Percentiles rank a stretch among this genome's conserved stretches.
These are phyloP conservation scores for Ilyonectria sp. DNA, from an alignment of 2,329 filamentous ascomycete genomes.

Conservation along the genomic window DNA sequence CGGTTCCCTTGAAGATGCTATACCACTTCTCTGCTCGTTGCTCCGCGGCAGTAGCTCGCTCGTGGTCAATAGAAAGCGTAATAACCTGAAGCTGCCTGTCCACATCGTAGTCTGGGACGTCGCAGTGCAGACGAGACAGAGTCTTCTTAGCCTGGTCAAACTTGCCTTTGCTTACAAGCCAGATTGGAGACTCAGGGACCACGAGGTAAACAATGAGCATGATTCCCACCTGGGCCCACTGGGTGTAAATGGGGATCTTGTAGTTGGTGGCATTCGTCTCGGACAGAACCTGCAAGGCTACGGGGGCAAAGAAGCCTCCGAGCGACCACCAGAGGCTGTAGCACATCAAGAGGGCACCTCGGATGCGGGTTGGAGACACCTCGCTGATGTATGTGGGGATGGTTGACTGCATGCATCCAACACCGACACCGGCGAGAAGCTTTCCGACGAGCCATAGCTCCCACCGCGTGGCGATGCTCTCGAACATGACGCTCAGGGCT, in stretches of 20 bases:
- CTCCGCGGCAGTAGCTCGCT: constrained; percentile 41
- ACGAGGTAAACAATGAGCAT: constrained; percentile 56
- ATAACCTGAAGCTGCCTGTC: constrained; percentile 48
- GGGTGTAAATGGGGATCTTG: constrained; percentile 58
- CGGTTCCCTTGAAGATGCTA: constrained; percentile 1
- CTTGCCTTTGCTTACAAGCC: constrained; percentile 48
- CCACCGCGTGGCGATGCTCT: constrained; percentile 56
- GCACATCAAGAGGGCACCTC: constrained; percentile 57
- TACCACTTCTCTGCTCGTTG: constrained; percentile 46
- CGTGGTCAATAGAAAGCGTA: constrained; percentile 42
- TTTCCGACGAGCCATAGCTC: constrained; percentile 58
- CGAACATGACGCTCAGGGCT: constrained; percentile 45
- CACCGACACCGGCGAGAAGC: constrained; percentile 55
- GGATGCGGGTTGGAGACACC: constrained; percentile 56
- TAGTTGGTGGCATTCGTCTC: constrained; percentile 52
- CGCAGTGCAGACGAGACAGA: constrained; percentile 39
- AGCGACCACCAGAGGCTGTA: constrained; percentile 62
- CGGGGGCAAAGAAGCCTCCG: constrained; percentile 59
- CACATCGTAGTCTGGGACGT: constrained; percentile 48
- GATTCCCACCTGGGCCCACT: constrained; percentile 54
- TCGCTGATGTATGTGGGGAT: constrained; percentile 60
- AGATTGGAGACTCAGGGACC: constrained; percentile 51
- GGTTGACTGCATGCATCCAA: constrained; percentile 59
- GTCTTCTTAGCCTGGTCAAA: constrained; percentile 27
- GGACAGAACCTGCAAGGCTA: constrained; percentile 57